Evolutionary conservation across 73 alveolate genomes (phyloP), one percentile per base, ranked within the genome.

Genomic region (Tetrahymena malaccensis): DNA sequence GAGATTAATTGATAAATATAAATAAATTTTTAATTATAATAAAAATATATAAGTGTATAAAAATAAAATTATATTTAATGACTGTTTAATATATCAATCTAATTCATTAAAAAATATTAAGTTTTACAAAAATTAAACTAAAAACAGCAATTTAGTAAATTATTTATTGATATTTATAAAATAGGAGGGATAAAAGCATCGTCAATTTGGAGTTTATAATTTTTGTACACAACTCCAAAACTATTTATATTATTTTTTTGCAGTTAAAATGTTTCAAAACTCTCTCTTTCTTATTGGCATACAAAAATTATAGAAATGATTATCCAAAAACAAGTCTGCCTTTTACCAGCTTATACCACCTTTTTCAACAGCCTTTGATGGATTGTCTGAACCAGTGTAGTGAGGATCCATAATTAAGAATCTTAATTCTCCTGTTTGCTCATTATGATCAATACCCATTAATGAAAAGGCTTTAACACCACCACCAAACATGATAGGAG

Each of bases 401-500:
- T 98, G 99, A 37, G 99, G 99, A 95, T 98, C 99, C 84, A 98
- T 97, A 85, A 98, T 98, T 93, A 98, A 94, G 96, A 98, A 98
- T 89, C 98, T 97, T 56, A 97, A 96, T 37, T 98, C 99, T 34
- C 98, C 99, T 70, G 97, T 93, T 55, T 98, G 96, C 55, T 97
- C 99, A 95, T 95, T 94, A 94, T 97, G 97, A 55, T 98, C 99
- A n/a, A 98, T 97, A 16, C 99, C 99, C 70, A 98, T 96, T 35
- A 98, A 97, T 19, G 99, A 98, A 94, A 98, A 97, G 43, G 99
- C 99, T 93, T 95, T 96, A 9, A 97, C 97, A n/a, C 99, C 99
- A 25, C 99, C 99, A 34, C 99, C 99, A 40, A 98, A 98, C 99
- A 98, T 98, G 33, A 98, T 98, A 1, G 99, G 99, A 37, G 99